Percentiles rank a stretch among this genome's conserved stretches.
Conservation (phyloP, 352 stramenopile species). For the Phytophthora crassamura region DNA sequence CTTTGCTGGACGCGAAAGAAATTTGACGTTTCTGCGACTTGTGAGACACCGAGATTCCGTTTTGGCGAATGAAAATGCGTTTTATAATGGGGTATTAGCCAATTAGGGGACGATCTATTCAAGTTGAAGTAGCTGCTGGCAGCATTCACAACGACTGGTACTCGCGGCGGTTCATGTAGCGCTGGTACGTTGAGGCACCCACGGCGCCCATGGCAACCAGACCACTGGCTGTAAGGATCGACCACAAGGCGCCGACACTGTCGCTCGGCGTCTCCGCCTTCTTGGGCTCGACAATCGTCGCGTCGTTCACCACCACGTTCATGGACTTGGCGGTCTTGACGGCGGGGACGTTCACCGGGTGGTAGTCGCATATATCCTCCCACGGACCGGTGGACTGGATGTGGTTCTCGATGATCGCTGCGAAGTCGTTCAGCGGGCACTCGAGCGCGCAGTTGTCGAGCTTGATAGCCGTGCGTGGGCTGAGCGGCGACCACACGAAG, state of each 20-base stretch:
- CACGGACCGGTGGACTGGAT: slow-evolving; percentile 68
- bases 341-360: slow-evolving; percentile 50
- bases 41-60: slow-evolving; percentile 9
- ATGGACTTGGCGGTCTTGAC: slow-evolving; percentile 35
- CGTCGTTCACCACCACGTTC: slow-evolving; percentile 36
- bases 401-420: slow-evolving; percentile 59
- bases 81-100: slow-evolving; percentile 6
- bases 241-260: slow-evolving; percentile 31
- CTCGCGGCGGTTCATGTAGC: slow-evolving; percentile 45
- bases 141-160: slow-evolving; percentile 50
- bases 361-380: slow-evolving; percentile 78
- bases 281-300: slow-evolving; percentile 32
- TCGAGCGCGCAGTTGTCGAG: slow-evolving; percentile 65
- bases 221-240: slow-evolving; percentile 42
- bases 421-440: slow-evolving; percentile 67
- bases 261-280: slow-evolving; percentile 3
- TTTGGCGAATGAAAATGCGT: slow-evolving; percentile 45
- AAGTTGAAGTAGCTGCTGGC: not conserved
- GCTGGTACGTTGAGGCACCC: slow-evolving; percentile 52
- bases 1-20: slow-evolving; percentile 24
- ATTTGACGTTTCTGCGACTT: slow-evolving; percentile 18
- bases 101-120: slow-evolving; percentile 6
- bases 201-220: slow-evolving; percentile 49
- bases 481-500: slow-evolving; percentile 78
- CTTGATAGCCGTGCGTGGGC: slow-evolving; percentile 54